These are phyloP conservation scores for Globisporangium megalacanthum DNA, from an alignment of 352 stramenopile genomes.

Conservation along the genomic window DNA sequence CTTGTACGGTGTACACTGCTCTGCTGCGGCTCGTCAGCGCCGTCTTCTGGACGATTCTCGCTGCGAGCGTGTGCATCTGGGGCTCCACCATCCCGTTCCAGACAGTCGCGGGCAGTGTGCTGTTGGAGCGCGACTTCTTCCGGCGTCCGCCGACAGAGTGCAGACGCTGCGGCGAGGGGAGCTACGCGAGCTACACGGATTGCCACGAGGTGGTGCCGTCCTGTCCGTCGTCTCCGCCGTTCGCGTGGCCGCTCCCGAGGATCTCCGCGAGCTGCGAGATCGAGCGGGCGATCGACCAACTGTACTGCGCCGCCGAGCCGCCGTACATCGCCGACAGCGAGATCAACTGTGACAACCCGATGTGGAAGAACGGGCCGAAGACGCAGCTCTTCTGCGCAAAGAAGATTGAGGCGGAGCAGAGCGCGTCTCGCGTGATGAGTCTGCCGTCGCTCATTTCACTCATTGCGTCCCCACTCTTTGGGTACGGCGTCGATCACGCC, in stretches of 20 bases:
- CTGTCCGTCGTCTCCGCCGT: slow-evolving; percentile 30
- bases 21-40: slow-evolving; percentile 3
- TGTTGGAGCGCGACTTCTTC: slow-evolving; percentile 75
- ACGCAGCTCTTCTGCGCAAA: slow-evolving; percentile 31
- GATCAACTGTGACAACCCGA: slow-evolving; percentile 40
- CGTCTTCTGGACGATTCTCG: slow-evolving; percentile 70
- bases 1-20: not conserved
- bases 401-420: slow-evolving; percentile 33
- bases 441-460: slow-evolving; percentile 78
- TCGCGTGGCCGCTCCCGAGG: slow-evolving; percentile 35
- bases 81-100: slow-evolving; percentile 84
- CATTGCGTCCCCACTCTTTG: slow-evolving; percentile 64
- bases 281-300: slow-evolving; percentile 24
- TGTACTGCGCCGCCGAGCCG: slow-evolving; percentile 20
- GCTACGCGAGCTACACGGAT: slow-evolving; percentile 32
- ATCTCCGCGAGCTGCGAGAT: slow-evolving; percentile 31
- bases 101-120: slow-evolving; percentile 64
- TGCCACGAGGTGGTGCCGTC: slow-evolving; percentile 36
- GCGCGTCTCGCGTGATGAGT: slow-evolving; percentile 55
- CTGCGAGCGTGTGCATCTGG: slow-evolving; percentile 72
- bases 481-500: slow-evolving; percentile 65
- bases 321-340: slow-evolving; percentile 36
- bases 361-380: slow-evolving; percentile 32
- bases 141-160: slow-evolving; percentile 22
- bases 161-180: slow-evolving; percentile 27